phyloP scores from a whole-genome alignment of 2,329 filamentous ascomycete species.

The Volutella citrinella region DNA sequence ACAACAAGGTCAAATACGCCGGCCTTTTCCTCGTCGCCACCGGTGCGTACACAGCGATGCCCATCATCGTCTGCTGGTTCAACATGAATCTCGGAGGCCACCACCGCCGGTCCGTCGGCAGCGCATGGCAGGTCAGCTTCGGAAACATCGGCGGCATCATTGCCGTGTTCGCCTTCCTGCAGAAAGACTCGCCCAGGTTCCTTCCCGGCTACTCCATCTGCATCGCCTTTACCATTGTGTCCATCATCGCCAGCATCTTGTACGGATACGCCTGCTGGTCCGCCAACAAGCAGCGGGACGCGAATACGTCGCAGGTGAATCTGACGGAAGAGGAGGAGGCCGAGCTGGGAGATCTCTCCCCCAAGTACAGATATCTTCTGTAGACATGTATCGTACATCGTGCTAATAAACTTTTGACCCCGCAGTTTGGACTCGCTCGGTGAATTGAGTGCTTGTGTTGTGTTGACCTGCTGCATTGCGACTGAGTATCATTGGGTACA shows the following conservation, averaged over 20 bases:
- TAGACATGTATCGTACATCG: too few relatives aligned
- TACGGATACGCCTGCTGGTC: slow-evolving; percentile 58
- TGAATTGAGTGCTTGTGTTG: too few relatives aligned
- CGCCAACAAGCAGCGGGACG: slow-evolving; percentile 61
- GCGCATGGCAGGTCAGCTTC: slow-evolving; percentile 75
- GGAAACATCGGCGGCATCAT: slow-evolving; percentile 80
- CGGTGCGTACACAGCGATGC: slow-evolving; percentile 85
- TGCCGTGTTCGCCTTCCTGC: slow-evolving; percentile 67
- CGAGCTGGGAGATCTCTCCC: slow-evolving; percentile 57
- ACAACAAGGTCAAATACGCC: slow-evolving; percentile 67
- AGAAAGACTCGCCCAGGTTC: slow-evolving; percentile 66
- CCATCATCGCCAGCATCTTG: slow-evolving; percentile 54
- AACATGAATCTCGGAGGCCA: slow-evolving; percentile 77
- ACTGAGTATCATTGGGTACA: too few relatives aligned
- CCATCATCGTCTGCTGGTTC: slow-evolving; percentile 80
- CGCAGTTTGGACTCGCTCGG: too few relatives aligned
- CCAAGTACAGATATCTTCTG: slow-evolving; percentile 58
- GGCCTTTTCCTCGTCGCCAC: slow-evolving; percentile 79
- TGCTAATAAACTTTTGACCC: too few relatives aligned
- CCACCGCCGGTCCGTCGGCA: slow-evolving; percentile 66
- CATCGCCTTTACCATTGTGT: slow-evolving; percentile 69
- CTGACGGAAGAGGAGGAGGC: slow-evolving; percentile 62
- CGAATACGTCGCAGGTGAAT: slow-evolving; percentile 34
- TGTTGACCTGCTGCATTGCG: too few relatives aligned
- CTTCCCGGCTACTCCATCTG: slow-evolving; percentile 74